phyloP scores from a whole-genome alignment of 2,329 filamentous ascomycete genomes.

The Aspergillus calidoustus region DNA sequence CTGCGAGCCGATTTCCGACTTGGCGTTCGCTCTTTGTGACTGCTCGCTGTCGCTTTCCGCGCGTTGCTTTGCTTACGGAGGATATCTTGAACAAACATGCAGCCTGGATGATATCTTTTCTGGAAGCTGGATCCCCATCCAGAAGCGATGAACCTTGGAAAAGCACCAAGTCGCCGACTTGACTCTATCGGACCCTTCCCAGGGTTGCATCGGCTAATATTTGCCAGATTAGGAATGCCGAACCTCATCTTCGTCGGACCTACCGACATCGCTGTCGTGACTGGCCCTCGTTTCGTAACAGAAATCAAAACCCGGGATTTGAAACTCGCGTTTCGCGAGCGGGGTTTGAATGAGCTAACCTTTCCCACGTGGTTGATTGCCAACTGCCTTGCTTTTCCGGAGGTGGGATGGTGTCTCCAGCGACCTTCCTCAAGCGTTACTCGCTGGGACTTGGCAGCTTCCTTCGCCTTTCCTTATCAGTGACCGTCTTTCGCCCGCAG shows the following conservation, averaged over 20 bases:
- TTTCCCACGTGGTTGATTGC: background rate
- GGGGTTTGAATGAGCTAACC: background rate
- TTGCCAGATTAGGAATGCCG: background rate
- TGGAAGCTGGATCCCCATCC: background rate
- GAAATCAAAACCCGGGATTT: background rate
- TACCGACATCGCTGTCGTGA: background rate
- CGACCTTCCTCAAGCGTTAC: background rate
- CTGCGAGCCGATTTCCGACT: constrained; percentile 6
- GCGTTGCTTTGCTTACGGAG: background rate
- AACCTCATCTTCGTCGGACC: background rate
- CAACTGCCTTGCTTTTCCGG: background rate
- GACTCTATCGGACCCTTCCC: background rate
- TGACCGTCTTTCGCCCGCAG: background rate
- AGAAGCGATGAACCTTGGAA: background rate
- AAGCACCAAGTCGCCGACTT: background rate
- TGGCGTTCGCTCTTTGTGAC: background rate
- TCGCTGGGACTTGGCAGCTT: background rate
- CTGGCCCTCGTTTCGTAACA: background rate
- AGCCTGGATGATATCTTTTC: background rate
- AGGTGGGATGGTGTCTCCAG: background rate
- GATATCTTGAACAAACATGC: background rate
- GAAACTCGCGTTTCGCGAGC: background rate
- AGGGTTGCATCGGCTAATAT: background rate
- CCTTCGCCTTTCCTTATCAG: background rate
- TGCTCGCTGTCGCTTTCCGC: background rate